A percentile compares a stretch with the other conserved stretches of the same genome.
Evolutionary conservation across 441 rosid species (phyloP).

Genomic region (Erysimum pusillum): DNA sequence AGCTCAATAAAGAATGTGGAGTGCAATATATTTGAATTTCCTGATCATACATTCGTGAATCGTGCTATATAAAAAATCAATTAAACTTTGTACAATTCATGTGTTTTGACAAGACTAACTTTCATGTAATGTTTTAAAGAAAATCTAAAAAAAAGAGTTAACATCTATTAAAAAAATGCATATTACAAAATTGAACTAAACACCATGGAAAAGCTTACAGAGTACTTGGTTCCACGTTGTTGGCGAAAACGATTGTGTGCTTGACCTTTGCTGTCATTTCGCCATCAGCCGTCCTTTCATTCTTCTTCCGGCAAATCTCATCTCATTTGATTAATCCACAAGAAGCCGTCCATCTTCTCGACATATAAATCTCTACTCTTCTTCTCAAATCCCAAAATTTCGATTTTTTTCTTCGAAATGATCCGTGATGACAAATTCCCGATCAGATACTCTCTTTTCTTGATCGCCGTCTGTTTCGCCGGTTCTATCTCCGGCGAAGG

Average conservation of each 20-base stretch:
- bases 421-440: constrained; percentile 21
- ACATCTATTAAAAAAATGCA: not conserved
- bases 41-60: not conserved
- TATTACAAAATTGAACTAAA: not conserved
- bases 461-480: constrained; percentile 2
- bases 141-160: no score
- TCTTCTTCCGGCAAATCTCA: constrained; percentile 27
- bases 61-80: not conserved
- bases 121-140: not conserved
- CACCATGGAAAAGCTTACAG: constrained; percentile 5
- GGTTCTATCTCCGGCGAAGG: constrained; percentile 18
- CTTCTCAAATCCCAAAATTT: constrained; percentile 32
- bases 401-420: constrained; percentile 28
- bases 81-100: not conserved
- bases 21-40: not conserved
- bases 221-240: constrained; percentile 48
- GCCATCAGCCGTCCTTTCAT: constrained; percentile 41
- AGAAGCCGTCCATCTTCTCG: not conserved
- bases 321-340: constrained; percentile 22
- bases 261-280: constrained; percentile 41
- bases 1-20: not conserved
- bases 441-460: constrained; percentile 11
- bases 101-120: constrained; percentile 8
- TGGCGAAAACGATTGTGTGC: constrained; percentile 39
- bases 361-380: constrained; percentile 21